Evolutionary conservation across 768 basidiomycete genomes (phyloP), one percentile per base, ranked within the genome.

Genomic region (Termitomyces sp.): DNA sequence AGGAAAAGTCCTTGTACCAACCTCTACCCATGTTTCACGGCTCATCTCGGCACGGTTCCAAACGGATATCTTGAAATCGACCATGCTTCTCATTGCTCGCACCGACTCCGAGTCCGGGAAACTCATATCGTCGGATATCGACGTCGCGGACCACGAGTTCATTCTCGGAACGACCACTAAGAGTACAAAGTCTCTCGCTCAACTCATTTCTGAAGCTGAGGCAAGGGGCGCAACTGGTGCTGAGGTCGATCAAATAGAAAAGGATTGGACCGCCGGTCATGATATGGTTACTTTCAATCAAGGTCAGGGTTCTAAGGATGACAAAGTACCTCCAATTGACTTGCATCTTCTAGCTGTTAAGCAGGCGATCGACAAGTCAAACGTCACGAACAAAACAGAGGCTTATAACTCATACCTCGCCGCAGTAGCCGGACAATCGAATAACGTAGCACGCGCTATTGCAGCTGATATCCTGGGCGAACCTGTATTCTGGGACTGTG

Each of bases 1-100:
- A 14, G 94, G 94, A 53, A 96, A 97, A 72, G 93, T 96, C 26
- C 81, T 98, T 55, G 95, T 97, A 3, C 95, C 95, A 13, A 86
- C 90, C 10, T 89, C 89, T 18, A 89, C 92, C 14, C 94, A 95
- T 67, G 77, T 92, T 60, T 89, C 90, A 22, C 86, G 95, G 27
- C 84, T 98, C 52, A 77, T 93, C 61, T 84, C 95, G 12, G 81
- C 93, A 30, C 87, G 94, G 20, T 93, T 95, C 76, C 93, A 96
- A 75, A 82, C 93, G 58, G 95, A 98, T 71, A 78, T 98, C 58
- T 79, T 97, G 66, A 89, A 91, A 68, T 88, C 87, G 56, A 89
- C 91, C 4, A 91, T 93, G 86, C 82, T 94, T 40, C 74, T 94
- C 61, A 93, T 98, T 59, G 94, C 94, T 12, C 87, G 95, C 50